These are phyloP conservation scores for Saccharum hybrid DNA, from an alignment of 202 grass and related monocot genomes.

Conservation along the genomic window DNA sequence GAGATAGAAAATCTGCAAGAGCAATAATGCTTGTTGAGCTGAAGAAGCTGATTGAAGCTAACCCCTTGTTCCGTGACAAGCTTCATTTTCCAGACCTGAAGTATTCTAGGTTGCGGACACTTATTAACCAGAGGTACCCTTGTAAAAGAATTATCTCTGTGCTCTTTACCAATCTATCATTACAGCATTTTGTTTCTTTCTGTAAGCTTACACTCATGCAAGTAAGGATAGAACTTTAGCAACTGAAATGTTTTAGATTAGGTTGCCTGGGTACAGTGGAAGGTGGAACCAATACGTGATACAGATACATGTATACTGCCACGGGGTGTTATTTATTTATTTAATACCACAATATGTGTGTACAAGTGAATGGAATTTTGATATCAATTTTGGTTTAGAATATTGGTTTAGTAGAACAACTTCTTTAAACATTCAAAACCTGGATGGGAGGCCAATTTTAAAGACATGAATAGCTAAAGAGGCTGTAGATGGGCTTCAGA, in stretches of 20 bases:
- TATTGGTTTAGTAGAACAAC: not conserved
- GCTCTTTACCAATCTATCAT: not conserved
- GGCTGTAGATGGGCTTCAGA: not conserved
- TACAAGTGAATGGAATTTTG: not conserved
- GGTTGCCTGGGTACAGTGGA: not conserved
- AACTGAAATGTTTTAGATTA: not conserved
- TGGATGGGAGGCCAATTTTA: not conserved
- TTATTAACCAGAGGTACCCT: conserved; percentile 94
- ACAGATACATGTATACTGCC: not conserved
- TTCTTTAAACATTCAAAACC: not conserved
- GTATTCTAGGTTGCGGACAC: conserved; percentile 83
- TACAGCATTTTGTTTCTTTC: conserved; percentile 21
- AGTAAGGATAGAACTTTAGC: conserved; percentile 3
- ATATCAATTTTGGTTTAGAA: not conserved
- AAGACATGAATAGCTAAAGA: not conserved
- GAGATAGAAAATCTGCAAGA: conserved; percentile 92
- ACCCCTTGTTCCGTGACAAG: conserved; percentile 89
- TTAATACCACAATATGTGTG: not conserved
- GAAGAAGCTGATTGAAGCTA: conserved; percentile 97
- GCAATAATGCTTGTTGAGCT: conserved; percentile 95
- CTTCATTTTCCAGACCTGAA: conserved; percentile 87
- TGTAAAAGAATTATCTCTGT: not conserved
- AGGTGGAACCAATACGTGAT: not conserved
- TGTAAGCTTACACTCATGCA: not conserved
- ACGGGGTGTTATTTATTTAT: not conserved